Percentiles rank a stretch among this genome's conserved stretches.
These are phyloP conservation scores for Xylaria bambusicola DNA, from an alignment of 495 filamentous ascomycete genomes.

Conservation along the genomic window DNA sequence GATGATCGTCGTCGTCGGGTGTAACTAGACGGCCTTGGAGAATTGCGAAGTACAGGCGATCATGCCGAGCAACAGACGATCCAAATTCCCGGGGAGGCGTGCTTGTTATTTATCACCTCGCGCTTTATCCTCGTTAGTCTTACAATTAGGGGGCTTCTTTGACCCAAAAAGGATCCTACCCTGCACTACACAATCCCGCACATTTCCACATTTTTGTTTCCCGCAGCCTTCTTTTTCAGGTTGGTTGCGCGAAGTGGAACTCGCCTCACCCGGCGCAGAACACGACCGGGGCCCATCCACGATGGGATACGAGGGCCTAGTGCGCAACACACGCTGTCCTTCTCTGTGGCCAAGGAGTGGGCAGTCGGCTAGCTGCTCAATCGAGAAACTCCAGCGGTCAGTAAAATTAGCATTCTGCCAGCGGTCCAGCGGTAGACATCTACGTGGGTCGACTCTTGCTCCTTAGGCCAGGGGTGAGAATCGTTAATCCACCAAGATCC, in stretches of 20 bases:
- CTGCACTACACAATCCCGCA: constrained; percentile 10
- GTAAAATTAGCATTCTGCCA: constrained; percentile 12
- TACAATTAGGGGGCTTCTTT: constrained; percentile 11
- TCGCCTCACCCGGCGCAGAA: constrained; percentile 9
- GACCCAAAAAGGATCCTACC: background rate
- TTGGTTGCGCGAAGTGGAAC: constrained; percentile 8
- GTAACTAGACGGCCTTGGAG: background rate
- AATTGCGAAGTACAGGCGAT: constrained; percentile 2
- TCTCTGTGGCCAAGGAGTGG: background rate
- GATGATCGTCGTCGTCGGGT: constrained; percentile 17
- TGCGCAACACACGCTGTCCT: no score
- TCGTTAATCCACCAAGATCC: background rate
- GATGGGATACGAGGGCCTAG: constrained; percentile 4
- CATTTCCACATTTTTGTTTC: constrained; percentile 8
- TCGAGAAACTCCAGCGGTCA: constrained; percentile 5
- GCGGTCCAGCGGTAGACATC: constrained; percentile 5
- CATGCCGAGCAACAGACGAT: constrained; percentile 4
- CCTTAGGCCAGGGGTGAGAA: constrained; percentile 1
- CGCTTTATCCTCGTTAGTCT: constrained; percentile 4
- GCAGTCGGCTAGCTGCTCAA: constrained; percentile 4
- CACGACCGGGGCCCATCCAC: constrained; percentile 1
- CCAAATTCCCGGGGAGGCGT: constrained; percentile 7
- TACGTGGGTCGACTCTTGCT: constrained; percentile 8
- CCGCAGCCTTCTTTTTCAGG: constrained; percentile 16
- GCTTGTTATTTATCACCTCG: constrained; percentile 15